These are phyloP conservation scores for Clavispora santaluciae DNA, from an alignment of 805 yeast species.

Conservation along the genomic window DNA sequence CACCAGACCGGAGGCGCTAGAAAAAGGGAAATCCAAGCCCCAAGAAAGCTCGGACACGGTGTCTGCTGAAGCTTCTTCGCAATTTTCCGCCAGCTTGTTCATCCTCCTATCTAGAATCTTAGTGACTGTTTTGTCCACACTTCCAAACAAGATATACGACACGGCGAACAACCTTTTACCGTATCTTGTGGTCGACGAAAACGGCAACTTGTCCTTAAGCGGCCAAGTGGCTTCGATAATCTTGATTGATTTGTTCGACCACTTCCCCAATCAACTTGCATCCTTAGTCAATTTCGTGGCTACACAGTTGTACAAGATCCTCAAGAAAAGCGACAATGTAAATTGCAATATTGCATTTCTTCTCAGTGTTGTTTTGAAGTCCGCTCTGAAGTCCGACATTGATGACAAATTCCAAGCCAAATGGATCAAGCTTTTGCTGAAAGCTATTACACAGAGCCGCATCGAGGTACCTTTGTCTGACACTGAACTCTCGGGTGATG, in stretches of 20 bases:
- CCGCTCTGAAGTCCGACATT: conserved; percentile 33
- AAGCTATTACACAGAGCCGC: conserved; percentile 20
- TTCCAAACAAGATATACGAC: conserved; percentile 35
- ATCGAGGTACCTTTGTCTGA: conserved; percentile 7
- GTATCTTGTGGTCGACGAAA: conserved; percentile 18
- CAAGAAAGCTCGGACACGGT: neutral
- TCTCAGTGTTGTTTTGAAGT: conserved; percentile 27
- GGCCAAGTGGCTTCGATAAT: conserved; percentile 25
- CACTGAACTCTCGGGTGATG: neutral
- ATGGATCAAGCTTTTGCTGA: conserved; percentile 27
- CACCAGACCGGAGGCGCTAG: conserved; percentile 3
- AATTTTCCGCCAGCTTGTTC: conserved; percentile 4
- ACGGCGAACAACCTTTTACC: conserved; percentile 32
- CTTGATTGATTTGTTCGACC: conserved; percentile 34
- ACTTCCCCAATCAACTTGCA: conserved; percentile 31
- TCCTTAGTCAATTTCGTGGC: conserved; percentile 32
- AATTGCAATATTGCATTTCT: conserved; percentile 27
- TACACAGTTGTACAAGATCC: conserved; percentile 33
- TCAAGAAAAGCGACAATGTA: conserved; percentile 29
- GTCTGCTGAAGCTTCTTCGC: neutral
- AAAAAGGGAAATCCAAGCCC: conserved; percentile 4
- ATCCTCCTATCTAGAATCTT: conserved; percentile 27
- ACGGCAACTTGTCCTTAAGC: conserved; percentile 13
- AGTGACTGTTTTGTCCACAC: conserved; percentile 21
- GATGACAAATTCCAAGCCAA: conserved; percentile 38